These are phyloP conservation scores for Ampelomyces quisqualis DNA, from an alignment of 2,329 filamentous ascomycete species.

Conservation along the genomic window DNA sequence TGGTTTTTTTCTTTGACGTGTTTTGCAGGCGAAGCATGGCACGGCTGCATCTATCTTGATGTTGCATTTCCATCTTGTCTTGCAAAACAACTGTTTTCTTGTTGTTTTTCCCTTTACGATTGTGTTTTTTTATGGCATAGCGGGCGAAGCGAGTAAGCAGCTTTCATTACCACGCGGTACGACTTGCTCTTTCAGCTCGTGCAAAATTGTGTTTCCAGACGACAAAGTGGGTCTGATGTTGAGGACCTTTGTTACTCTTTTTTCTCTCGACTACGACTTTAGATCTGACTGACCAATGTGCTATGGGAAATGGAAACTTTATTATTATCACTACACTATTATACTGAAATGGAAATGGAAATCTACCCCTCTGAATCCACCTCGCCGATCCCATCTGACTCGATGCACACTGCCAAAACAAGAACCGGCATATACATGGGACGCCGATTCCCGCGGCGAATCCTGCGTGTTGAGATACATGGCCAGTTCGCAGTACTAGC, in stretches of 20 bases:
- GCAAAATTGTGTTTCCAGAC: neutral
- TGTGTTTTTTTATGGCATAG: conserved; percentile 46
- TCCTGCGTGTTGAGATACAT: too few relatives aligned
- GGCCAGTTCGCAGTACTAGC: too few relatives aligned
- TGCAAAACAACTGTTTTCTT: too few relatives aligned
- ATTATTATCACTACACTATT: too few relatives aligned
- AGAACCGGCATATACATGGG: too few relatives aligned
- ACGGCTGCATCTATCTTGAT: conserved; percentile 8
- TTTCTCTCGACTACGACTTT: conserved; percentile 11
- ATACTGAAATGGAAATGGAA: too few relatives aligned
- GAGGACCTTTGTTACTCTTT: neutral
- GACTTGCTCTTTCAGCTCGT: conserved; percentile 1
- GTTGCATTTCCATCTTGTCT: conserved; percentile 1
- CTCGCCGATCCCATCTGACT: too few relatives aligned
- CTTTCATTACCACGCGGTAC: conserved; percentile 8
- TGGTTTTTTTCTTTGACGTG: conserved; percentile 4
- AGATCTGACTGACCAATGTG: conserved; percentile 18
- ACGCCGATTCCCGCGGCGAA: too few relatives aligned
- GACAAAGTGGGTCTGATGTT: neutral
- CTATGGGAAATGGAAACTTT: conserved; percentile 4
- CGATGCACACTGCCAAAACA: too few relatives aligned
- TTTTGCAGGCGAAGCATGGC: conserved; percentile 11
- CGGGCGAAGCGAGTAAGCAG: conserved; percentile 29
- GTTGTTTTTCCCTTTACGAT: conserved; percentile 30
- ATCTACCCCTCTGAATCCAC: too few relatives aligned